Percentiles rank a stretch among this genome's conserved stretches.
Conservation (phyloP, 1,139 yeast species). For the Saccharomyces hybrid region DNA sequence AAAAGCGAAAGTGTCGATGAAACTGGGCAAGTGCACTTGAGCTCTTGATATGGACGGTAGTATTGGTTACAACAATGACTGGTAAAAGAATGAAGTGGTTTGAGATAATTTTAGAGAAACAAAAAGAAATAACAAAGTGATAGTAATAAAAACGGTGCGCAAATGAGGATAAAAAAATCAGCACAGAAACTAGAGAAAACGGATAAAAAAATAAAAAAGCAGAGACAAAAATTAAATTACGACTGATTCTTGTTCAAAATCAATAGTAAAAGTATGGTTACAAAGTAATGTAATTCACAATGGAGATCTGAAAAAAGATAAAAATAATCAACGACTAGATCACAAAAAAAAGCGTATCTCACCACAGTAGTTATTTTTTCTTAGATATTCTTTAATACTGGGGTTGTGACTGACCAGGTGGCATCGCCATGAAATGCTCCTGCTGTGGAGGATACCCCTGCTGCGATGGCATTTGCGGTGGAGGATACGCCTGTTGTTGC, state of each 20-base stretch:
- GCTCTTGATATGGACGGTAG: not conserved
- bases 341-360: not conserved
- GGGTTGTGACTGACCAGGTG: constrained; percentile 4
- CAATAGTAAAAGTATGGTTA: constrained; percentile 2
- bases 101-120: not conserved
- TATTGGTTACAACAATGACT: not conserved
- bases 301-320: not conserved
- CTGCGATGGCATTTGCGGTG: constrained; percentile 11
- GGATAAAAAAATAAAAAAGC: not conserved
- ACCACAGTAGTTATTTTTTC: constrained; percentile 1
- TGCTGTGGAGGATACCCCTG: constrained; percentile 13
- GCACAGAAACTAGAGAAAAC: not conserved
- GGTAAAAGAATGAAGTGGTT: not conserved
- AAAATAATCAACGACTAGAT: not conserved
- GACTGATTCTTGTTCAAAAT: not conserved
- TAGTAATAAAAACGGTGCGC: not conserved
- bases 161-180: not conserved
- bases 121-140: not conserved
- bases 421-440: constrained; percentile 4
- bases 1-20: constrained; percentile 1
- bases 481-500: constrained; percentile 3
- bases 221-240: not conserved
- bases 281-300: not conserved
- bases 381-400: constrained; percentile 8
- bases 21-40: not conserved